phyloP scores from a whole-genome alignment of 1,139 yeast genomes.

The Pichia sp. region DNA sequence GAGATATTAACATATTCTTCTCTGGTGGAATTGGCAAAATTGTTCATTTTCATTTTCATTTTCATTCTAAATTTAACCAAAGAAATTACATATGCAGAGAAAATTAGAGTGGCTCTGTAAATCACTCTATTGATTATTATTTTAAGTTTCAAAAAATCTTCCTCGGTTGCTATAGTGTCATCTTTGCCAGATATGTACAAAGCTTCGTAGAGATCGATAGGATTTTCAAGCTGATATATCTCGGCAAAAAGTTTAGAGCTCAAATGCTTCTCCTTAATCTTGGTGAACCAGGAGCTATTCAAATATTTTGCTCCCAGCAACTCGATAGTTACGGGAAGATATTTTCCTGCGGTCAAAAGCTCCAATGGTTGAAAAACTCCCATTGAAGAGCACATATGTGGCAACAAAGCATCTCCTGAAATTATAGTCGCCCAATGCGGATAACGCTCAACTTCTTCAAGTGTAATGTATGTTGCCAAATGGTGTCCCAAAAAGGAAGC shows the following conservation, averaged over 20 bases:
- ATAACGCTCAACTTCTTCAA: slow-evolving; percentile 5
- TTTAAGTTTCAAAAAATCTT: slow-evolving; percentile 12
- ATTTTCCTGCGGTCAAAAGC: slow-evolving; percentile 46
- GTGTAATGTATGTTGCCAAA: slow-evolving; percentile 2
- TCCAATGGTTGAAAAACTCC: slow-evolving; percentile 47
- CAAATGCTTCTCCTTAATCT: not conserved
- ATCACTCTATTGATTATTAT: slow-evolving; percentile 16
- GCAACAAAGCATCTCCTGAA: not conserved
- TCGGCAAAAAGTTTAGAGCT: no score
- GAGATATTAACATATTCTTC: slow-evolving; percentile 1
- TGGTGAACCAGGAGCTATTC: not conserved
- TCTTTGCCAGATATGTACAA: not conserved
- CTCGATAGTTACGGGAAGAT: slow-evolving; percentile 41
- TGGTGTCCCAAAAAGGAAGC: slow-evolving; percentile 26
- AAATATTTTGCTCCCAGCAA: not conserved
- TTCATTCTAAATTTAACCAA: not conserved
- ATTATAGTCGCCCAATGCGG: slow-evolving; percentile 7
- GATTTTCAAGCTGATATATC: no score
- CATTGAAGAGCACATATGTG: slow-evolving; percentile 8
- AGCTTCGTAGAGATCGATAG: no score
- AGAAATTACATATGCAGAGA: slow-evolving; percentile 19
- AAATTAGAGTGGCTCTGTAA: slow-evolving; percentile 21
- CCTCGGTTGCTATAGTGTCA: not conserved
- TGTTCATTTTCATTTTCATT: no score
- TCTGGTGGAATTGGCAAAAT: no score